Base-by-base conservation (phyloP, 2,329 filamentous ascomycete species). In the Metarhizium anisopliae region DNA sequence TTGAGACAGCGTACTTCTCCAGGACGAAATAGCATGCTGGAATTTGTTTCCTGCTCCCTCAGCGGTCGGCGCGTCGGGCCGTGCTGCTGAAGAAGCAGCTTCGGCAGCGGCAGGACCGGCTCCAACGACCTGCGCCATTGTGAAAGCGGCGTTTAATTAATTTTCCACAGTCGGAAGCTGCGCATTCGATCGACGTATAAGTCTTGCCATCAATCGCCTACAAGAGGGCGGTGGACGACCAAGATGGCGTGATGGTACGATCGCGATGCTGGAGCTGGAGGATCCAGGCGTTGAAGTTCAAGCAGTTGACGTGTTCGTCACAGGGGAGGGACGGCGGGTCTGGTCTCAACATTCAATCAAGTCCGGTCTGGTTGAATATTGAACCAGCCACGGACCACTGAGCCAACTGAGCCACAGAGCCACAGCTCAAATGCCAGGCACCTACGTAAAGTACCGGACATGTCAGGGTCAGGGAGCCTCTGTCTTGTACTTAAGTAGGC, bases 1-100 rank as follows among this genome's bases (percentile, higher is more conserved):
- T 14, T 16, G n/a, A 40, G 38, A 59, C 55, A 53, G 51, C 70
- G 51, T 82, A 96, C 92, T 92, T 77, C 94, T 86, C 94, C 94
- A 99, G 69, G 92, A 89, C 60, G 90, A 89, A 64, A 99, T 95
- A 56, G 94, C 94, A 68, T 87, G 88, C 71, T 99, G 94, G 70
- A 99, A 99, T 72, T 96, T 96, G 77, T 95, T 97, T 63, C 87
- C 52, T 1, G 16, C 85, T 40, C 81, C 82, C 51, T 85, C 82
- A 16, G 68, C 66, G 8, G 64, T 64, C 29, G 66, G 62, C 32
- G 56, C 65, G 52, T 62, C 52, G 59, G 64, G 8, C 70, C 66
- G 47, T 62, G 60, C 47, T 30, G 55, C 25, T 51, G 62, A 56
- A 50, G 61, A 52, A 32, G 62, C 60, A 45, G 62, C 71, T 47